Evolutionary conservation across 2,329 filamentous ascomycete species (phyloP).

Genomic region (Microdochium bolleyi): DNA sequence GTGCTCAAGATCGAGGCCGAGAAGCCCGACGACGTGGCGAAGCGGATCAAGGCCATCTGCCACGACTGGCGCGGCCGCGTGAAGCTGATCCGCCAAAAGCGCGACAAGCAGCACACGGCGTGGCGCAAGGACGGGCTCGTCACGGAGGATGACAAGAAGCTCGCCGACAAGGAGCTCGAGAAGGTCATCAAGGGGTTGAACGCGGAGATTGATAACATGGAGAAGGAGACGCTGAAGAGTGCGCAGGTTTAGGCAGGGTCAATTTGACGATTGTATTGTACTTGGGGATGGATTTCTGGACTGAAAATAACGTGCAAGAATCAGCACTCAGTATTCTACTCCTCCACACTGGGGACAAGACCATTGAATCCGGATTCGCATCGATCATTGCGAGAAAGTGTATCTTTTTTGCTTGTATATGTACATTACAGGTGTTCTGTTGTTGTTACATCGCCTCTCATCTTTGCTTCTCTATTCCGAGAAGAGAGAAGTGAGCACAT

Average conservation of each 20-base stretch:
- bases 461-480: neutral
- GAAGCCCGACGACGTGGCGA: conserved; percentile 35
- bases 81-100: conserved; percentile 34
- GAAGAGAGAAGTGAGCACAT: neutral
- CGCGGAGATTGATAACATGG: conserved; percentile 37
- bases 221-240: conserved; percentile 37
- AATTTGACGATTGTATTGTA: too few relatives aligned
- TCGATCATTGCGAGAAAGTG: too few relatives aligned
- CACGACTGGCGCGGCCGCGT: conserved; percentile 44
- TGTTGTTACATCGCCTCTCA: neutral
- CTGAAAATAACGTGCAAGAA: too few relatives aligned
- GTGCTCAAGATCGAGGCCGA: conserved; percentile 45
- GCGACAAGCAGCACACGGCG: conserved; percentile 39
- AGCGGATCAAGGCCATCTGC: conserved; percentile 34
- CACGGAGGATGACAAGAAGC: conserved; percentile 30
- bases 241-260: conserved; percentile 10
- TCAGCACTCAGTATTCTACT: too few relatives aligned
- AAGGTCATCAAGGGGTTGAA: conserved; percentile 36
- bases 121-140: conserved; percentile 38
- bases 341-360: too few relatives aligned
- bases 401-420: neutral
- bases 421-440: neutral
- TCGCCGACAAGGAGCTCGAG: conserved; percentile 36
- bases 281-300: too few relatives aligned
- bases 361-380: too few relatives aligned